Evolutionary conservation across 1,284 basidiomycete genomes (phyloP), one percentile per base, ranked within the genome.

Genomic region (Tetrapyrgos nigripes): DNA sequence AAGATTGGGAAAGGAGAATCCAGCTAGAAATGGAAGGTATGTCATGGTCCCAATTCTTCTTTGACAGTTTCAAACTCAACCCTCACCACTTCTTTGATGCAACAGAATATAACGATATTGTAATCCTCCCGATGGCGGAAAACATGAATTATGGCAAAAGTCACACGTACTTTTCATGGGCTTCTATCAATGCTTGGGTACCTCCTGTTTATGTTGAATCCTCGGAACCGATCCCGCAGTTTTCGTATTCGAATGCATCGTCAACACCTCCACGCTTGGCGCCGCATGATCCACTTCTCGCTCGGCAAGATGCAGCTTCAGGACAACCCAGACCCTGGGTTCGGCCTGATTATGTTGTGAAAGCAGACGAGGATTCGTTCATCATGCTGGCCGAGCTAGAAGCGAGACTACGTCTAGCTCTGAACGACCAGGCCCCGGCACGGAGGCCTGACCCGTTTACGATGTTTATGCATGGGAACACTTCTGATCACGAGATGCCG

Each of bases 81-180:
- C 57, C 59, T 53, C n/a, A n/a, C n/a, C n/a, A n/a, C n/a, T 58
- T 37, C 14, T 19, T 63, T 33, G 8, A 3, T 28, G 62, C 49
- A 28, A 21, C 55, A 93, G 93, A 88, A 67, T 97, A 92, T 76
- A 93, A 96, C 67, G 94, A 97, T 71, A 89, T 97, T 58, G 81
- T 96, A 59, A 84, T 97, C 57, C 83, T 97, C 52, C 93, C 94
- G 45, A 85, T 91, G 53, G 68, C 84, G 11, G 96, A 97, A 75
- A 97, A 97, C 74, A 96, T 97, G 93, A 96, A 96, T 73, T 76
- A 83, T 50, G 94, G 94, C 56, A 98, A 97, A 75, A 91, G 90
- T 3, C 83, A 93, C 68, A 84, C 88, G 19, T 96, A 88, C 77
- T 94, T 96, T 74, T 84, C 84, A 21, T 97, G 94, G 94, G 95